Evolutionary conservation across 2,329 filamentous ascomycete genomes (phyloP), one percentile per base, ranked within the genome.

Genomic region (Talaromyces islandicus): DNA sequence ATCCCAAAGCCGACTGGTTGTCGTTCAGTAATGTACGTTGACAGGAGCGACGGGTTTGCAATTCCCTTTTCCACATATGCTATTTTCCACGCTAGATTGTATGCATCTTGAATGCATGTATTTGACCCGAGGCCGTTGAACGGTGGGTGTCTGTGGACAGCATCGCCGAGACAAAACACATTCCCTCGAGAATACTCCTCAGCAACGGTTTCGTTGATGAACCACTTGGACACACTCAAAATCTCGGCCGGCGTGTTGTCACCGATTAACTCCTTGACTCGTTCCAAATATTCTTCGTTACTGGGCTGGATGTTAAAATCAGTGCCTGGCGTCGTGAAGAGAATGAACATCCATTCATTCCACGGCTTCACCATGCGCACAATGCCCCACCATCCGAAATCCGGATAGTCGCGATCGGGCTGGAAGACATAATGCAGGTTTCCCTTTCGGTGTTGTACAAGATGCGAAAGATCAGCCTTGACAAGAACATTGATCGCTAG

Each of bases 341-440:
- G 68, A 59, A 84, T 82, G 51, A 83, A 82, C 73, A 84, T 77
- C 84, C 84, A 88, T 72, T 88, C 82, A 63, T 81, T 68, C 85
- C 85, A 88, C 0, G 84, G 80, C 71, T 82, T 84, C 4, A 88
- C 83, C 84, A 88, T 87, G 25, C 85, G 75, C 2, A 80, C 74
- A 63, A 84, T 70, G 3, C 69, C 71, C 52, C 29, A 35, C 78
- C 80, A 83, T 0, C 76, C 82, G 70, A 81, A 86, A 0, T 73
- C 73, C 0, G 81, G 80, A 57, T 80, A 73, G 57, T 84, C 79
- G 2, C 69, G 70, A 60, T 84, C 80, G 0, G 85, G 84, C 63
- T 81, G 78, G 67, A 87, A 74, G 1, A 85, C 74, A 80, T 83
- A 86, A 67, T 88, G 85, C 19, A 88, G 73, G 65, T 86, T 87